Percentiles rank a stretch among this genome's conserved stretches.
phyloP scores from a whole-genome alignment of 2,329 filamentous ascomycete species.

The Didymella exigua region DNA sequence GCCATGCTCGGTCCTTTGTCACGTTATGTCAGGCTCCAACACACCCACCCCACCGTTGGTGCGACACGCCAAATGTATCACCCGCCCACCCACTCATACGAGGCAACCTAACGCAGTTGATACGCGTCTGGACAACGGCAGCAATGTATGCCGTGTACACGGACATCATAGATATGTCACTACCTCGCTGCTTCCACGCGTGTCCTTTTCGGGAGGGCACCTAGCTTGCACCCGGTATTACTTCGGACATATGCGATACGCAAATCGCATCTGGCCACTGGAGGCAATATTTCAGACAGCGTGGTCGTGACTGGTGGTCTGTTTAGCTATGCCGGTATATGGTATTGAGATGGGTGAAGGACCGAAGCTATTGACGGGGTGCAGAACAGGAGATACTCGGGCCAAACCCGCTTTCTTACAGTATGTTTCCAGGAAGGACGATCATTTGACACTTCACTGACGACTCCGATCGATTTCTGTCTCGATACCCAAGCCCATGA shows the following conservation, averaged over 20 bases:
- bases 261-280: conserved; percentile 5
- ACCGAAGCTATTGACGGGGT: background rate
- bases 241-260: background rate
- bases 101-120: background rate
- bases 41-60: conserved; percentile 13
- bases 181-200: conserved; percentile 1
- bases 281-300: conserved; percentile 1
- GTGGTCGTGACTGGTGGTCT: background rate
- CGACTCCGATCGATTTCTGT: background rate
- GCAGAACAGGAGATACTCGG: background rate
- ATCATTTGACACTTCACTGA: background rate
- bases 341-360: background rate
- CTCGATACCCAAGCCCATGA: background rate
- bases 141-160: background rate
- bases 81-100: conserved; percentile 8
- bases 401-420: background rate
- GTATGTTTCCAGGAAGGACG: background rate
- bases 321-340: background rate
- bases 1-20: conserved; percentile 4
- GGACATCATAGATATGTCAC: background rate
- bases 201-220: background rate
- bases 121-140: conserved; percentile 4
- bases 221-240: conserved; percentile 2
- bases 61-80: conserved; percentile 15
- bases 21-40: conserved; percentile 17